Percentiles rank a stretch among this genome's conserved stretches.
phyloP scores from a whole-genome alignment of 108 stramenopile species.

The Schizochytrium sp. region DNA sequence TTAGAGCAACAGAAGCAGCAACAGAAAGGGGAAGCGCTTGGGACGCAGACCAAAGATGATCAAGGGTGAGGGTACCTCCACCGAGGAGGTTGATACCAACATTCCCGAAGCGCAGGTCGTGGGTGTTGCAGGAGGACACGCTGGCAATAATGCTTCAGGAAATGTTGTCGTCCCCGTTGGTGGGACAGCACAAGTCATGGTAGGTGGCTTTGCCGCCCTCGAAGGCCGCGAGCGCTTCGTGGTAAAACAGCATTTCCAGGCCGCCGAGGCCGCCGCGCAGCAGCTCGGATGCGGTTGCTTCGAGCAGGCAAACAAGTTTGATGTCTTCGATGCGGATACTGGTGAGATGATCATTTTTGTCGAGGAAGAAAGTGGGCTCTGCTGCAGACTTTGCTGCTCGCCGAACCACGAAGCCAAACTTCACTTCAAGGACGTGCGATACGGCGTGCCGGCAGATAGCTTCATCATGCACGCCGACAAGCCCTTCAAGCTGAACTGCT shows the following conservation, averaged over 20 bases:
- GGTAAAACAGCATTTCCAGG: neutral
- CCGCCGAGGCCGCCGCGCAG: neutral
- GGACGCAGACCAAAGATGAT: no score
- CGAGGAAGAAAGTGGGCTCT: neutral
- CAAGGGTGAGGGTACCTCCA: no score
- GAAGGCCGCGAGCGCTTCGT: neutral
- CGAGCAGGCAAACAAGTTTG: neutral
- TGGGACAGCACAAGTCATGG: neutral
- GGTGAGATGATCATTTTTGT: neutral
- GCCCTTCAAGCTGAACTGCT: conserved; percentile 1
- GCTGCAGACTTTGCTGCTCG: neutral
- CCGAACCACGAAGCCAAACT: neutral
- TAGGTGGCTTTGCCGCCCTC: neutral
- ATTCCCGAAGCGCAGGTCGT: no score
- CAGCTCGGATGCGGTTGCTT: neutral
- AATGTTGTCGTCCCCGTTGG: no score
- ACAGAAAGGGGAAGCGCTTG: no score
- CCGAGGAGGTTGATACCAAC: no score
- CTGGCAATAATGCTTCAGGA: no score
- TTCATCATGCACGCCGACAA: neutral
- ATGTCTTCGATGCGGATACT: neutral
- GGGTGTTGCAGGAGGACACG: no score
- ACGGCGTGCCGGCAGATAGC: neutral
- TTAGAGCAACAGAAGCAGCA: no score
- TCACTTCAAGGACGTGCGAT: neutral